Evolutionary conservation across 768 basidiomycete species (phyloP).

Genomic region (Mycena vulgaris): DNA sequence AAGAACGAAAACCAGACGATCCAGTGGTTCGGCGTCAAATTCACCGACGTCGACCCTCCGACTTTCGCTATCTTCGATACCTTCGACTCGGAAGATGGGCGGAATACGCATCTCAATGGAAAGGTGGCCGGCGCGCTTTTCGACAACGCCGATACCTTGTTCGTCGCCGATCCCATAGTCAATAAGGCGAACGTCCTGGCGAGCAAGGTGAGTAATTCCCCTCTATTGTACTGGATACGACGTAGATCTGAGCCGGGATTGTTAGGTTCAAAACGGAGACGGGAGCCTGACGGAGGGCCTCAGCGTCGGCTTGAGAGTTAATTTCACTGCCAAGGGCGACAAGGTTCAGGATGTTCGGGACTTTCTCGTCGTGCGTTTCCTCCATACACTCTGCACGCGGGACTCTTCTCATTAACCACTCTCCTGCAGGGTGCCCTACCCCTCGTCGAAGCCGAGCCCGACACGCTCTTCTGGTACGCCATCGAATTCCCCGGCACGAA

Average conservation of each 20-base stretch:
- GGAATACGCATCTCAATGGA: conserved; percentile 51
- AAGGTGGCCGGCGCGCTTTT: conserved; percentile 53
- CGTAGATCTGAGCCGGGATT: neutral
- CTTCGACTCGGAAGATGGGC: conserved; percentile 50
- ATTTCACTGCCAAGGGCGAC: neutral
- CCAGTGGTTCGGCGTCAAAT: conserved; percentile 58
- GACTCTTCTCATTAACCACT: no score
- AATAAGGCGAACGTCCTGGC: conserved; percentile 48
- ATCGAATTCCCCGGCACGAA: no score
- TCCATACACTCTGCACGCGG: no score
- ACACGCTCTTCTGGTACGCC: no score
- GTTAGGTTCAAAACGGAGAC: neutral
- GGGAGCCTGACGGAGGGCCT: neutral
- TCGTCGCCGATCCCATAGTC: conserved; percentile 46
- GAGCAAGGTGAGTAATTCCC: neutral
- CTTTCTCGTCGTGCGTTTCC: neutral
- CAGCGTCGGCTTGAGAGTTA: neutral
- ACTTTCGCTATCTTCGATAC: conserved; percentile 58
- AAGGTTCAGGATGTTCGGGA: neutral
- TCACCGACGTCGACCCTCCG: conserved; percentile 37
- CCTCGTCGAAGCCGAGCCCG: no score
- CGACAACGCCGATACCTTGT: conserved; percentile 47
- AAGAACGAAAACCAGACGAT: conserved; percentile 52
- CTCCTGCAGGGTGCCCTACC: no score
- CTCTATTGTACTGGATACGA: no score